Conservation (phyloP, 345 rosid genomes). For the Gossypium longicalyx region DNA sequence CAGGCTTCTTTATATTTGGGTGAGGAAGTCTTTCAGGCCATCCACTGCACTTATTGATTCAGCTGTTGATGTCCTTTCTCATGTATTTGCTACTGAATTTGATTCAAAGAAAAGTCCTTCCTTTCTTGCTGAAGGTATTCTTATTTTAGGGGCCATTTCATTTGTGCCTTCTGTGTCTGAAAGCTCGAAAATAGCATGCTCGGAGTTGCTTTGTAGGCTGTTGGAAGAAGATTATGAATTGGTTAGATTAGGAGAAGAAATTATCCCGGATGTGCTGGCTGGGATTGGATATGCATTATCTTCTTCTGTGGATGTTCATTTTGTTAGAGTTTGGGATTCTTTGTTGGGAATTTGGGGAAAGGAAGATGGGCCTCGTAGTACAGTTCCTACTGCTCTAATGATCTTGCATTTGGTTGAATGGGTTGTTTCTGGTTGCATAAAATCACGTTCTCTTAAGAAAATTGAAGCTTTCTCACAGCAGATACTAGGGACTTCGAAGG, state of each 20-base stretch:
- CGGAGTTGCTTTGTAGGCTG: conserved; percentile 54
- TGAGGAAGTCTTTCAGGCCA: conserved; percentile 74
- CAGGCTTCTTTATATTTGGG: conserved; percentile 80
- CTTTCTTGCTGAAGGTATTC: conserved; percentile 53
- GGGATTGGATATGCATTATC: conserved; percentile 6
- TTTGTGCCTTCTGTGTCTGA: conserved; percentile 50
- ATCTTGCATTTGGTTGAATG: conserved; percentile 82
- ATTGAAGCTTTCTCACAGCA: conserved; percentile 36
- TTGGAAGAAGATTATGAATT: conserved; percentile 37
- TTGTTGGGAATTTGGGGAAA: conserved; percentile 60
- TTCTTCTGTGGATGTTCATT: conserved; percentile 44
- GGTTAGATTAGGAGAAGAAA: neutral
- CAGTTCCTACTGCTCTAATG: conserved; percentile 61
- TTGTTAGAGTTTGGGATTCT: conserved; percentile 43
- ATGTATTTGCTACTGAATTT: conserved; percentile 28
- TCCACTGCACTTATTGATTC: conserved; percentile 53
- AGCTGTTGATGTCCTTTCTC: conserved; percentile 50
- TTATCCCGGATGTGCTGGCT: neutral
- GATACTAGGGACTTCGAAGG: conserved; percentile 40
- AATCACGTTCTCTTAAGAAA: conserved; percentile 38
- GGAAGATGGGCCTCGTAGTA: conserved; percentile 46
- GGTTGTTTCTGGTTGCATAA: conserved; percentile 60
- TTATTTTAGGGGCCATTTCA: conserved; percentile 71
- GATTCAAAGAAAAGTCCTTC: conserved; percentile 33
- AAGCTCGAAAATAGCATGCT: conserved; percentile 44